These are phyloP conservation scores for Heterobasidion parviporum DNA, from an alignment of 1,284 basidiomycete species.

Conservation along the genomic window DNA sequence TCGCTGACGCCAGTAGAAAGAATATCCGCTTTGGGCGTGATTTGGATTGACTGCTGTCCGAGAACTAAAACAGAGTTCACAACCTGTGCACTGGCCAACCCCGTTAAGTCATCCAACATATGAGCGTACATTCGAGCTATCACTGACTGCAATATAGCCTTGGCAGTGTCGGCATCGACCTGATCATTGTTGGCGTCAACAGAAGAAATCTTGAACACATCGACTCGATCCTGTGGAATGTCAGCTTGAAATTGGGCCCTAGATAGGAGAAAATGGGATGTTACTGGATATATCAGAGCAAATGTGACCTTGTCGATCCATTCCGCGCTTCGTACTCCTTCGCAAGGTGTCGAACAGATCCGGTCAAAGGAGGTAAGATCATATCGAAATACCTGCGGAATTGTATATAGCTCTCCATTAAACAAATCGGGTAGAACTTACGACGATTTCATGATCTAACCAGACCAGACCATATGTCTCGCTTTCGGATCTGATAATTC, in stretches of 20 bases:
- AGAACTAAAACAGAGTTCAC: background rate
- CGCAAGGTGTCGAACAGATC: slow-evolving; percentile 19
- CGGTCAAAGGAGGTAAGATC: slow-evolving; percentile 18
- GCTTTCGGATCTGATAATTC: slow-evolving; percentile 18
- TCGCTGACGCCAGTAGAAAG: slow-evolving; percentile 11
- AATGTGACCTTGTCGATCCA: slow-evolving; percentile 33
- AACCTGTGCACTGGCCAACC: slow-evolving; percentile 4
- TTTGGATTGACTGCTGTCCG: slow-evolving; percentile 3
- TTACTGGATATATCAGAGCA: slow-evolving; percentile 33
- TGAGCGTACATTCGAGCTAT: background rate
- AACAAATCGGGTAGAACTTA: slow-evolving; percentile 18
- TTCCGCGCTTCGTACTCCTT: slow-evolving; percentile 23
- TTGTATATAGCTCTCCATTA: slow-evolving; percentile 1
- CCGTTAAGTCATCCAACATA: background rate
- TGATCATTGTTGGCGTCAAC: slow-evolving; percentile 33
- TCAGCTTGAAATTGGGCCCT: background rate
- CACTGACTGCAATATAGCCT: slow-evolving; percentile 13
- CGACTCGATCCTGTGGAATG: slow-evolving; percentile 31
- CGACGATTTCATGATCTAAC: slow-evolving; percentile 35
- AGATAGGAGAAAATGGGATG: background rate
- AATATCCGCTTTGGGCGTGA: slow-evolving; percentile 3
- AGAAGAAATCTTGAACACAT: slow-evolving; percentile 27
- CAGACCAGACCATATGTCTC: slow-evolving; percentile 32
- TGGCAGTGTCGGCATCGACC: background rate
- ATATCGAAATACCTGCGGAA: slow-evolving; percentile 32